These are phyloP conservation scores for Allantophomopsis cytisporea DNA, from an alignment of 2,329 filamentous ascomycete species.

Conservation along the genomic window DNA sequence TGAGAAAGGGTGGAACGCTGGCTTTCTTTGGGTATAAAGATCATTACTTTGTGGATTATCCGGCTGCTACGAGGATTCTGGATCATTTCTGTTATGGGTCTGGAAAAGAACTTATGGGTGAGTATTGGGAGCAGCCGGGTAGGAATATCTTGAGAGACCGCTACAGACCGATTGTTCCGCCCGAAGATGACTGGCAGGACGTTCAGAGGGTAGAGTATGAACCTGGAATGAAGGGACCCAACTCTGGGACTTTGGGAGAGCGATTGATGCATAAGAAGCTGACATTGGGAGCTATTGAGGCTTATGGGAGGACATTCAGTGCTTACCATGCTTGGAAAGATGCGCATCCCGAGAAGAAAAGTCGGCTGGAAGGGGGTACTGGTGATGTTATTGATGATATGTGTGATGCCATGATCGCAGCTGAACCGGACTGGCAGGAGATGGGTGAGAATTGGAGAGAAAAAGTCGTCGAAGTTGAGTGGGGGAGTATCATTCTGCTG, in stretches of 20 bases:
- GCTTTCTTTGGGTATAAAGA: conserved; percentile 57
- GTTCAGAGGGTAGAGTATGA: conserved; percentile 42
- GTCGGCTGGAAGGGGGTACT: conserved; percentile 35
- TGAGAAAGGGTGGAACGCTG: conserved; percentile 41
- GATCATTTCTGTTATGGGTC: conserved; percentile 39
- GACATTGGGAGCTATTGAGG: conserved; percentile 42
- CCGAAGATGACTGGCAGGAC: conserved; percentile 34
- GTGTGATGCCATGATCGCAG: conserved; percentile 41
- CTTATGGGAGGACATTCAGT: conserved; percentile 49
- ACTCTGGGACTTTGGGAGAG: conserved; percentile 22
- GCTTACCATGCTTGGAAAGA: conserved; percentile 44
- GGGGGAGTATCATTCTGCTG: conserved; percentile 46
- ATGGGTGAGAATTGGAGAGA: conserved; percentile 34
- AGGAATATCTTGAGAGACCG: conserved; percentile 37
- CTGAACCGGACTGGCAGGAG: conserved; percentile 36
- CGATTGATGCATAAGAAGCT: conserved; percentile 37
- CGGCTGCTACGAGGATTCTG: conserved; percentile 36
- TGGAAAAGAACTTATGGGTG: conserved; percentile 35
- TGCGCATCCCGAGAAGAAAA: conserved; percentile 33
- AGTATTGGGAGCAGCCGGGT: conserved; percentile 49
- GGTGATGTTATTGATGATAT: conserved; percentile 50
- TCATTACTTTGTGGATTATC: conserved; percentile 40
- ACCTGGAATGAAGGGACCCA: conserved; percentile 28
- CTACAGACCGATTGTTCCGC: conserved; percentile 36
- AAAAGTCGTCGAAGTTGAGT: conserved; percentile 40